Percentiles rank a stretch among this genome's conserved stretches.
phyloP scores from a whole-genome alignment of 768 basidiomycete species.

The Mycena indigotica region DNA sequence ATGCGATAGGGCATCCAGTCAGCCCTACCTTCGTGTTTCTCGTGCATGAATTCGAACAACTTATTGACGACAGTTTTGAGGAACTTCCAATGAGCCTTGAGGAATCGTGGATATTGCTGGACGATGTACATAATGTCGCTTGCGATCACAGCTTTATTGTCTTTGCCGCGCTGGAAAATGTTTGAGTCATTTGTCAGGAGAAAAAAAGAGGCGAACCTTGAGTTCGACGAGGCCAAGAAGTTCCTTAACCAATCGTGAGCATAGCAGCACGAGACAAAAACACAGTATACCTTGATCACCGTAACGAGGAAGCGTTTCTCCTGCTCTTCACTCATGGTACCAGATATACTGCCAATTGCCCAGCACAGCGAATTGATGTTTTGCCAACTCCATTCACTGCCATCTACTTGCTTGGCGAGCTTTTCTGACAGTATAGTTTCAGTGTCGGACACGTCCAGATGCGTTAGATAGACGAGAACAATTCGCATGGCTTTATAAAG shows the following conservation, averaged over 20 bases:
- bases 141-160: conserved; percentile 98
- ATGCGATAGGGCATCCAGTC: too few species aligned
- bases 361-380: conserved; percentile 98
- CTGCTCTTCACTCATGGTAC: conserved; percentile 99
- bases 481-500: conserved; percentile 99
- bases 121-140: conserved; percentile 99
- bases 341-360: conserved; percentile 99
- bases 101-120: conserved; percentile 98
- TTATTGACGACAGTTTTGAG: conserved; percentile 99
- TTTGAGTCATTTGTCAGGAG: not conserved
- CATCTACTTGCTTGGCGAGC: conserved; percentile 94
- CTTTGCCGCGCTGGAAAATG: conserved; percentile 73
- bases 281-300: too few species aligned
- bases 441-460: conserved; percentile 93
- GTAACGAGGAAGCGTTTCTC: conserved; percentile 99
- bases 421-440: conserved; percentile 98
- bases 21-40: conserved; percentile 97
- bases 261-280: too few species aligned
- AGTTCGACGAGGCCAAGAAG: conserved; percentile 94
- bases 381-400: conserved; percentile 98
- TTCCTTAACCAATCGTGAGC: too few species aligned
- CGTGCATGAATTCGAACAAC: conserved; percentile 99
- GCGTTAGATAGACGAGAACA: conserved; percentile 94
- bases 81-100: conserved; percentile 99
- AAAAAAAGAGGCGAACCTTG: conserved; percentile 42